These are phyloP conservation scores for Cordyceps pruinosa DNA, from an alignment of 2,329 filamentous ascomycete species.

Conservation along the genomic window DNA sequence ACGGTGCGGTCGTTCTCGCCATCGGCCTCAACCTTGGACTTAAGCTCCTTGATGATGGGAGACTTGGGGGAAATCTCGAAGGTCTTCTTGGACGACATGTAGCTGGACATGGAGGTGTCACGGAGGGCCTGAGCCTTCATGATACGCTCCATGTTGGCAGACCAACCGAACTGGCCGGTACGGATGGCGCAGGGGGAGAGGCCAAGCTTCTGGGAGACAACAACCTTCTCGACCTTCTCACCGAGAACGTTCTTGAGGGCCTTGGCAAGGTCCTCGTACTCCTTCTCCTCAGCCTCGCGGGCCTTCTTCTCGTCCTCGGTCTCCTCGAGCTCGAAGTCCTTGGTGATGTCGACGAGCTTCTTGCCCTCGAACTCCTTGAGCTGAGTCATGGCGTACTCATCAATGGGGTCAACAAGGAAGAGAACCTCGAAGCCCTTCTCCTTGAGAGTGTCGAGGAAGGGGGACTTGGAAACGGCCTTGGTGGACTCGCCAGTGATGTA, in stretches of 20 bases:
- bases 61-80: slow-evolving; percentile 99
- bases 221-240: slow-evolving; percentile 99
- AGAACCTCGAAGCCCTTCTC: slow-evolving; percentile 99
- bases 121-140: slow-evolving; percentile 99
- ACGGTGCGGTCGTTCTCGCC: slow-evolving; percentile 98
- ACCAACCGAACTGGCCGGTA: slow-evolving; percentile 99
- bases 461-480: slow-evolving; percentile 96
- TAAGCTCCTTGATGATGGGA: slow-evolving; percentile 95
- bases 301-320: slow-evolving; percentile 97
- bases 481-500: slow-evolving; percentile 99
- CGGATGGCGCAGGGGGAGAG: slow-evolving; percentile 96
- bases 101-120: slow-evolving; percentile 98
- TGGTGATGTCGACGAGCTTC: slow-evolving; percentile 99
- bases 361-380: slow-evolving; percentile 99
- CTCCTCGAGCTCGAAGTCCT: slow-evolving; percentile 99
- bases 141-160: slow-evolving; percentile 99
- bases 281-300: slow-evolving; percentile 96
- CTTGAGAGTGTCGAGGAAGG: slow-evolving; percentile 97
- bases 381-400: slow-evolving; percentile 99
- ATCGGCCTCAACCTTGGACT: slow-evolving; percentile 97
- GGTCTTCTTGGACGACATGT: slow-evolving; percentile 99
- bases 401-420: slow-evolving; percentile 98
- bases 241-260: slow-evolving; percentile 97
- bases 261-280: slow-evolving; percentile 92
- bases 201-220: slow-evolving; percentile 95